Base-by-base conservation (phyloP, 495 filamentous ascomycete species). In the Tuber brumale region DNA sequence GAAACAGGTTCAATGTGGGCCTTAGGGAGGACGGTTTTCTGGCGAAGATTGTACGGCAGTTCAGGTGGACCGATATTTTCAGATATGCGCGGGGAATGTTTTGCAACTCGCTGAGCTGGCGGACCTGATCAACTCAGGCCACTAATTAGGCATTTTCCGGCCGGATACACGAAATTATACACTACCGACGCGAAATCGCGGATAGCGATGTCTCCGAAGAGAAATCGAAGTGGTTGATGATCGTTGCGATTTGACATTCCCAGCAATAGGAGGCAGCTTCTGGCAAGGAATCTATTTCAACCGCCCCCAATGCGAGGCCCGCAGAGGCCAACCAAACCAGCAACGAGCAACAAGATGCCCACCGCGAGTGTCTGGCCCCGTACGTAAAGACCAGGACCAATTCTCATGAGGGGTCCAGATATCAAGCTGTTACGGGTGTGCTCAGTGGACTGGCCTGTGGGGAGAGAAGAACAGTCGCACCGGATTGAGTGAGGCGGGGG, bases 401-500 rank as follows among this genome's bases (percentile, higher is more conserved):
- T 79, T 89, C 92, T 76, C 87, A 88, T 39, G 90, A 95, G 74
- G 89, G 95, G 21, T 95, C 95, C 0, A 93, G 90, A 79, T 99
- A 99, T 84, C 89, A 90, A 70, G 95, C 97, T 82, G 93, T 97
- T 70, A 89, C 91, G 1, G 93, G 97, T 48, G 90, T 97, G 21
- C 92, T 95, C 85, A 93, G 95, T 81, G 91, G 91, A 72, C 85
- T 69, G 95, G 98, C 83, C 87, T 99, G 37, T 95, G 98, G 82
- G 93, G 93, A 79, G 93, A 97, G 82, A 92, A 96, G 83, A 97
- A 94, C 82, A 90, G 93, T 21, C 95, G 98, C 80, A 95, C n/a
- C 97, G 81, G 96, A 99, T 83, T 99, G 95, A 95, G 98, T 99
- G 95, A 87, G 95, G 66, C 93, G 94, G 79, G 95, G 95, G 45